Evolutionary conservation across 371 early-diverging fungal genomes (phyloP).

Genomic region (Vairimorpha necatrix): DNA sequence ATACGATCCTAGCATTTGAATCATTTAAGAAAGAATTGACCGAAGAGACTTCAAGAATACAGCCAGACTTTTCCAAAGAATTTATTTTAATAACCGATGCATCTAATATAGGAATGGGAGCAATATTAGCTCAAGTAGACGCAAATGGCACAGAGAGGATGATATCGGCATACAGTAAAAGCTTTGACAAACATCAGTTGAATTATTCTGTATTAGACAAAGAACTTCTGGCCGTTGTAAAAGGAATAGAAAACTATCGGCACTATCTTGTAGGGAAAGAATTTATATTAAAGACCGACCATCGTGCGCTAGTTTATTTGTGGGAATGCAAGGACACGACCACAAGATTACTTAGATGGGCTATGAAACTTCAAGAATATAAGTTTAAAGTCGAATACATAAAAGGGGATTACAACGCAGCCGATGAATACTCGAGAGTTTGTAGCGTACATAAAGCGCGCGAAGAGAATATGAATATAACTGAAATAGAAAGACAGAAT

Average conservation of each 20-base stretch:
- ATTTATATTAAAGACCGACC: conserved; percentile 1
- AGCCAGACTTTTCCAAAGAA: conserved; percentile 28
- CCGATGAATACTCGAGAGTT: conserved; percentile 4
- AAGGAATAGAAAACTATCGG: neutral
- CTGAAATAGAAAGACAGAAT: neutral
- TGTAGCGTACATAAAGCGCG: neutral
- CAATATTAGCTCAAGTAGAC: conserved; percentile 22
- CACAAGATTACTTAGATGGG: conserved; percentile 2
- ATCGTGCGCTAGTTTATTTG: neutral
- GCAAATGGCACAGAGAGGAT: neutral
- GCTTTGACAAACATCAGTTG: neutral
- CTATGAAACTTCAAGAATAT: conserved; percentile 6
- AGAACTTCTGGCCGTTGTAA: conserved; percentile 5
- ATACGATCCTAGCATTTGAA: neutral
- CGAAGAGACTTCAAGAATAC: neutral
- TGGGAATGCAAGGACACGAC: neutral
- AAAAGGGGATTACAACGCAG: conserved; percentile 21
- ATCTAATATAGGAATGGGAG: conserved; percentile 12
- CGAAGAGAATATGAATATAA: neutral
- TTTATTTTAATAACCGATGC: conserved; percentile 51
- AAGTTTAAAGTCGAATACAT: conserved; percentile 13
- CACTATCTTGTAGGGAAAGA: conserved; percentile 4
- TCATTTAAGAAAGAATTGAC: neutral
- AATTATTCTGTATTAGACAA: conserved; percentile 13
- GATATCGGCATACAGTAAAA: neutral